These are phyloP conservation scores for Ceratobasidium theobromae DNA, from an alignment of 1,284 basidiomycete species.

Conservation along the genomic window DNA sequence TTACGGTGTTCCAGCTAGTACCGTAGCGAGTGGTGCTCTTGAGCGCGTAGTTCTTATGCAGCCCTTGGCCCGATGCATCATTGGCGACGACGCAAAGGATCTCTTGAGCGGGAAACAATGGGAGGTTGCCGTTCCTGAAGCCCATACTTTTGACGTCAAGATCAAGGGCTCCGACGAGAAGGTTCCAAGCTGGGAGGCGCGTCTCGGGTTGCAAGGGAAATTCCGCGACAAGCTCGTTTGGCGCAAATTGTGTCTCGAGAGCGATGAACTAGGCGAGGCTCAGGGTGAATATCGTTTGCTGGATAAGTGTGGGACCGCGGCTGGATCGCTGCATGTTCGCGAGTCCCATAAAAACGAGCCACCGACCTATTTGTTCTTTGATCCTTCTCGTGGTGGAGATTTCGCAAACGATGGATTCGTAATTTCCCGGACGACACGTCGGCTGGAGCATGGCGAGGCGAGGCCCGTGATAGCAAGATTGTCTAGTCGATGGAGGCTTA, in stretches of 20 bases:
- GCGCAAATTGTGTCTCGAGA: slow-evolving; percentile 72
- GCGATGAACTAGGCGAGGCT: slow-evolving; percentile 53
- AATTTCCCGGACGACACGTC: slow-evolving; percentile 74
- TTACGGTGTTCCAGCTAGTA: slow-evolving; percentile 77
- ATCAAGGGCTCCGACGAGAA: slow-evolving; percentile 69
- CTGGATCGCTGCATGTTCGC: slow-evolving; percentile 79
- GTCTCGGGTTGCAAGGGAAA: slow-evolving; percentile 73
- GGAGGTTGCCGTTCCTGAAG: slow-evolving; percentile 78
- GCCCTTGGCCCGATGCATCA: slow-evolving; percentile 77
- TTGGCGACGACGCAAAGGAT: slow-evolving; percentile 44
- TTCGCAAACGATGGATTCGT: slow-evolving; percentile 73
- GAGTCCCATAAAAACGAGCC: slow-evolving; percentile 48
- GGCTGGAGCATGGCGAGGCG: slow-evolving; percentile 78
- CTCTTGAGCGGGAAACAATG: slow-evolving; percentile 69
- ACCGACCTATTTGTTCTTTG: slow-evolving; percentile 77
- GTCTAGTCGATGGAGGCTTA: slow-evolving; percentile 75
- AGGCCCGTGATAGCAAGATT: slow-evolving; percentile 74
- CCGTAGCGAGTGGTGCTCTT: slow-evolving; percentile 52
- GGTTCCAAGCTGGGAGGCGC: slow-evolving; percentile 83
- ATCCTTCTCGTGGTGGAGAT: slow-evolving; percentile 79
- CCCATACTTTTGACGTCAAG: slow-evolving; percentile 56
- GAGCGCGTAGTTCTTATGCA: slow-evolving; percentile 65
- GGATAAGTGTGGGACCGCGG: slow-evolving; percentile 88
- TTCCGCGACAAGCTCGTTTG: slow-evolving; percentile 69
- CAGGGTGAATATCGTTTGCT: slow-evolving; percentile 78